These are phyloP conservation scores for Didymella sp. DNA, from an alignment of 2,329 filamentous ascomycete genomes.

Conservation along the genomic window DNA sequence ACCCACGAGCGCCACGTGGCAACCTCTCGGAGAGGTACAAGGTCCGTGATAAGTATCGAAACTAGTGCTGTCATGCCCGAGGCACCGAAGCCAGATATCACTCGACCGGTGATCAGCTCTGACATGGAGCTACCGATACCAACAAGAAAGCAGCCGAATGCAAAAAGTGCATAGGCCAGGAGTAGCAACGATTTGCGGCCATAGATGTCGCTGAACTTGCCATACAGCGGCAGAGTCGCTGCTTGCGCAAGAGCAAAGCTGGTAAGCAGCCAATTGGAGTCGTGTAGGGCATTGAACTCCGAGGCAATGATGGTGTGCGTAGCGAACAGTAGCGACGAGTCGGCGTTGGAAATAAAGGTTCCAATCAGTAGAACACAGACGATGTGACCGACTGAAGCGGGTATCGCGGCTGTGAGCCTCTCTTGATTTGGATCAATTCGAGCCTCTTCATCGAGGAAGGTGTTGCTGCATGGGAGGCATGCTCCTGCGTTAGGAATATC, in stretches of 20 bases:
- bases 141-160: conserved; percentile 37
- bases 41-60: conserved; percentile 58
- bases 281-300: conserved; percentile 53
- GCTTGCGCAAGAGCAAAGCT: conserved; percentile 55
- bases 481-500: neutral
- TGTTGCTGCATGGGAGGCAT: neutral
- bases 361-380: conserved; percentile 30
- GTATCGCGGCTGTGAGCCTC: neutral
- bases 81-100: conserved; percentile 68
- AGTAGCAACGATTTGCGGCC: conserved; percentile 53
- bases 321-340: conserved; percentile 70
- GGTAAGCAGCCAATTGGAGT: conserved; percentile 55
- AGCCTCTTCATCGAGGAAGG: conserved; percentile 23
- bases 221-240: conserved; percentile 50
- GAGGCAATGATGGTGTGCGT: conserved; percentile 65
- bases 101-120: conserved; percentile 56
- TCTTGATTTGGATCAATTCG: conserved; percentile 5
- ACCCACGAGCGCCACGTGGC: conserved; percentile 60
- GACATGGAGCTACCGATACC: conserved; percentile 23
- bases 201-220: conserved; percentile 56
- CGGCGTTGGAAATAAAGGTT: conserved; percentile 69
- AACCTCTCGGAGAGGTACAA: conserved; percentile 58
- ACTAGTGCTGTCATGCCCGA: conserved; percentile 64
- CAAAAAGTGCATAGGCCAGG: conserved; percentile 52
- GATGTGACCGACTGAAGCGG: conserved; percentile 21